Percentiles rank a stretch among this genome's conserved stretches.
phyloP scores from a whole-genome alignment of 441 rosid species.

The Erodium texanum region DNA sequence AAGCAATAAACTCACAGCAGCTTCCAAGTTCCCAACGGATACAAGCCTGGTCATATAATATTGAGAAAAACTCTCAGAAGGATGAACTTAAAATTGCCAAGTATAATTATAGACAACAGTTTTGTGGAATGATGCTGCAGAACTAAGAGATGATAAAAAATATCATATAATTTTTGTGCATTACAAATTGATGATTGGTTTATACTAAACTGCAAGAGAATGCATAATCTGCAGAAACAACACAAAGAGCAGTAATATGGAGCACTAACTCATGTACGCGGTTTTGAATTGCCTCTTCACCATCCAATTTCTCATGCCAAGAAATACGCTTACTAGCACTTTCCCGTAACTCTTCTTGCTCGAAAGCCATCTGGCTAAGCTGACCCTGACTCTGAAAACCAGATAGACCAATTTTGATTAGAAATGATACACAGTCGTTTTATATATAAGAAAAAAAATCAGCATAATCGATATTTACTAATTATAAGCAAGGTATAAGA shows the following conservation, averaged over 20 bases:
- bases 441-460: background rate
- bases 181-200: too few species aligned
- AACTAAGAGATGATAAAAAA: background rate
- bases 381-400: slow-evolving; percentile 54
- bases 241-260: slow-evolving; percentile 4
- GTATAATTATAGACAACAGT: background rate
- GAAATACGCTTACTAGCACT: slow-evolving; percentile 81
- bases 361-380: slow-evolving; percentile 78
- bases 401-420: slow-evolving; percentile 16
- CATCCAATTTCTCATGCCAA: slow-evolving; percentile 95
- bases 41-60: slow-evolving; percentile 54
- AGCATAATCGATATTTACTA: background rate
- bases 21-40: slow-evolving; percentile 88
- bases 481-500: background rate
- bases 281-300: slow-evolving; percentile 86
- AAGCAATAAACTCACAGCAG: slow-evolving; percentile 90
- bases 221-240: background rate
- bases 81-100: background rate
- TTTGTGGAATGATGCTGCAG: background rate
- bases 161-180: background rate
- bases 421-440: background rate
- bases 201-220: background rate
- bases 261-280: slow-evolving; percentile 84
- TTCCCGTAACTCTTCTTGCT: slow-evolving; percentile 78
- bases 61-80: slow-evolving; percentile 5